Percentiles rank a stretch among this genome's conserved stretches.
Conservation (phyloP, 2,329 filamentous ascomycete genomes). For the Talaromyces atroroseus region DNA sequence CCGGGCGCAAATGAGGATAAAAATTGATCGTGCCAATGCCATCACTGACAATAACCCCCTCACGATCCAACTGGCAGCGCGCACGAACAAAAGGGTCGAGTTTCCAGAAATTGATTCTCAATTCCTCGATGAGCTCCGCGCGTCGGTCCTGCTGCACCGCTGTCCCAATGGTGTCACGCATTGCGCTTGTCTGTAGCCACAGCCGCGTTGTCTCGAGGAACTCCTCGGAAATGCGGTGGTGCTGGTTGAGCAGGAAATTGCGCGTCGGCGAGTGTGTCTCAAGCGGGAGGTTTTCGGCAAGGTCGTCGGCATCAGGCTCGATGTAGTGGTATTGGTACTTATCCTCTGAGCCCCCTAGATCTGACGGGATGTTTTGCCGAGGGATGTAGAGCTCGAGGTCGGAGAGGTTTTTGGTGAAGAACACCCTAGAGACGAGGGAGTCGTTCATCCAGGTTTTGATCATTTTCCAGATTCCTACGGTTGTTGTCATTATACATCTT, state of each 20-base stretch:
- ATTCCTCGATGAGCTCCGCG: constrained; percentile 54
- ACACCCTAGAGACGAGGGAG: constrained; percentile 85
- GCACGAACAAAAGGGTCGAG: constrained; percentile 82
- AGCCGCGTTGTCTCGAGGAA: constrained; percentile 67
- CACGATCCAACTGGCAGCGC: constrained; percentile 72
- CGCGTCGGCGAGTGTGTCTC: constrained; percentile 59
- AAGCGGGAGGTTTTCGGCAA: constrained; percentile 47
- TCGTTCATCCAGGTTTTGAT: constrained; percentile 94
- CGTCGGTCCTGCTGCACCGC: constrained; percentile 52
- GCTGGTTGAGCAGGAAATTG: constrained; percentile 57
- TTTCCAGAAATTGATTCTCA: constrained; percentile 77
- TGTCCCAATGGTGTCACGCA: constrained; percentile 38
- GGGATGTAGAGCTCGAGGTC: constrained; percentile 73
- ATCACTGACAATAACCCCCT: constrained; percentile 56
- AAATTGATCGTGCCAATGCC: constrained; percentile 63
- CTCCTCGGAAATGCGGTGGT: constrained; percentile 60
- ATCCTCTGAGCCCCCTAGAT: constrained; percentile 70
- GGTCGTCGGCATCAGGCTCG: constrained; percentile 70
- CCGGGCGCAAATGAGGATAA: constrained; percentile 47
- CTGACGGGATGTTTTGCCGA: constrained; percentile 63
- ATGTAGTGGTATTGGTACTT: constrained; percentile 74
- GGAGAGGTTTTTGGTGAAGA: constrained; percentile 74
- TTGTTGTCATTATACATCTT: background rate
- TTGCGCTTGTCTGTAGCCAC: constrained; percentile 60
- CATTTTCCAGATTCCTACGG: constrained; percentile 78